Conservation (phyloP, 306 rosid genomes). For the Cyclanthera cordifolia region DNA sequence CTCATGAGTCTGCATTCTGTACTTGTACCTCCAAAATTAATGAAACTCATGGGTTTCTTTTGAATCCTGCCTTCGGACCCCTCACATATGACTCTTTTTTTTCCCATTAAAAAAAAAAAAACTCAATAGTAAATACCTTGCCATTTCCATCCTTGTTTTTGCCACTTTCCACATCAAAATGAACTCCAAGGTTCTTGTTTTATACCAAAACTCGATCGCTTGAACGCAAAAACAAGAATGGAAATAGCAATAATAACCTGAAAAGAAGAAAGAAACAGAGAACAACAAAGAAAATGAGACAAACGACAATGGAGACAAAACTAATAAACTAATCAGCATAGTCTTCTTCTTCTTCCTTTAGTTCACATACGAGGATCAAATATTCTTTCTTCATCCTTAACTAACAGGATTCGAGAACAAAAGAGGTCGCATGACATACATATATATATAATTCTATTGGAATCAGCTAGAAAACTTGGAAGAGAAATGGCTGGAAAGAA, state of each 20-base stretch:
- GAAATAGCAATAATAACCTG: slow-evolving; percentile 31
- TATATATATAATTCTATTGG: too few relatives aligned
- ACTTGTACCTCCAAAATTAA: slow-evolving; percentile 27
- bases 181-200: too few relatives aligned
- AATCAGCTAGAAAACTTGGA: too few relatives aligned
- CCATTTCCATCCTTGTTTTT: slow-evolving; percentile 70
- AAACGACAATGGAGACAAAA: slow-evolving; percentile 1
- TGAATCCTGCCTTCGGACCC: slow-evolving; percentile 27
- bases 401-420: slow-evolving; percentile 9
- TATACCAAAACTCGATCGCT: not conserved
- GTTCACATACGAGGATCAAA: not conserved
- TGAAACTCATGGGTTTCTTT: slow-evolving; percentile 64
- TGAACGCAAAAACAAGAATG: slow-evolving; percentile 54
- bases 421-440: not conserved
- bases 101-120: not conserved
- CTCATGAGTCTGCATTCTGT: slow-evolving; percentile 11
- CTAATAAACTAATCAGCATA: not conserved
- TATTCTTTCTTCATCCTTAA: slow-evolving; percentile 4
- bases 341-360: slow-evolving; percentile 13
- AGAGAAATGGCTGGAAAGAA: not conserved
- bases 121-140: slow-evolving; percentile 4
- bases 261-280: slow-evolving; percentile 7
- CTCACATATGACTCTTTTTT: not conserved
- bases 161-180: not conserved
- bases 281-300: not conserved